Evolutionary conservation across 352 stramenopile genomes (phyloP), one percentile per base, ranked within the genome.

Genomic region (Peronosclerospora sorghi): DNA sequence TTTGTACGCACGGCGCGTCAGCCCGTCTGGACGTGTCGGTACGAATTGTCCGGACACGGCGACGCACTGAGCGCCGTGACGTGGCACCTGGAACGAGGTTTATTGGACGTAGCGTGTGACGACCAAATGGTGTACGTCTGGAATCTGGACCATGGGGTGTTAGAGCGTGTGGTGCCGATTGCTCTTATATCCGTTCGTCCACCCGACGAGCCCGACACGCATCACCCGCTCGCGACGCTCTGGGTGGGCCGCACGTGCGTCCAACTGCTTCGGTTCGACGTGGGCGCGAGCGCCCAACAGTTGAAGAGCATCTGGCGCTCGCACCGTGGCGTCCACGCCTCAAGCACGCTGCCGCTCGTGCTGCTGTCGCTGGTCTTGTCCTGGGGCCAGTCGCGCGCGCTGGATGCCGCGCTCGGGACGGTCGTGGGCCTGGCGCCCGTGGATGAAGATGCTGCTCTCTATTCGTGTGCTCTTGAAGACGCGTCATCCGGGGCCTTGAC

Each of bases 51-150:
- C n/a, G 66, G 81, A 43, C 73, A 88, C 61, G 55, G 48, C 2
- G 73, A 85, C 30, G 24, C 39, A n/a, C 63, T 88, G 4, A 53
- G 42, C 27, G 55, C 45, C 5, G 39, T 87, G 2, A 63, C 73
- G 12, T 92, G 76, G 77, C 61, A 80, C 24, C 51, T 84, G 0
- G 71, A 86, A 24, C 58, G 67, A 0, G 70, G 75, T 0, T 37
- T 83, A 24, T 32, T 88, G 1, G 48, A 73, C 27, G 58, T 90
- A 10, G 77, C 87, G 32, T 92, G 74, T 34, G 71, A 67, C 37
- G 71, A 92, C 51, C 54, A 49, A 1, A 82, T 88, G 68, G 65
- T 86, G 23, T 84, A 86, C 29, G 67, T 92, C 8, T 92, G 80
- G 80, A 87, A 58, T 32, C 59, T 68, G 0, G 68, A 86, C 14